Evolutionary conservation across 768 basidiomycete species (phyloP), one percentile per base, ranked within the genome.

Genomic region (Tulasnella sp.): DNA sequence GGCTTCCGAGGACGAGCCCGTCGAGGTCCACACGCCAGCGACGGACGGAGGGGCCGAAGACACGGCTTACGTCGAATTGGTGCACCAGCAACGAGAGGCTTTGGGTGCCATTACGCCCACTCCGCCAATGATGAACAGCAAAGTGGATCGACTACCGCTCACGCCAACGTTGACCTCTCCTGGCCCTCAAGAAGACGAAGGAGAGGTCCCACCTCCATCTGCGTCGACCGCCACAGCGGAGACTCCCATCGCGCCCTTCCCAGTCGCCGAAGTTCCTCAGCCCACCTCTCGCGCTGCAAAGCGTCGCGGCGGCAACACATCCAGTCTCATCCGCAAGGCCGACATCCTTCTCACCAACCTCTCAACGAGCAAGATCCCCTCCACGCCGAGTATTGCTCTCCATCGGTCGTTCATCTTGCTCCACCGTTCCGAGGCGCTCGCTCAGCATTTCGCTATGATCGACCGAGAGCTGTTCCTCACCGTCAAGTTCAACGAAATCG

Each of bases 401-500:
- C 90, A 93, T 83, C 90, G 89, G 12, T 94, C 93, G 2, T 96
- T 93, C 86, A 87, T 96, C 75, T 86, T 94, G n/a, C 85, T 83
- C 40, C 87, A 89, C 83, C 87, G 90, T 8, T 90, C 93, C 1
- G 90, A 90, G 48, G 85, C 85, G 6, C 84, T 98, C 44, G 93
- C 93, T 1, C 88, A 91, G 76, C 93, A 96, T 82, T 93, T 97
- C 83, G 89, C 92, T 9, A 92, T 95, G 89, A 95, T 97, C 81
- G 95, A 97, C 81, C 89, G 94, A 36, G 95, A 97, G 82, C 86
- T 97, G 77, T 94, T 96, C 84, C 91, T 93, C 84, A 89, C 90
- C 18, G 88, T 97, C 84, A 92, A 92, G 82, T 96, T 96, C 83
- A 94, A 96, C 83, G 96, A 97, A 83, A 88, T 96, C n/a, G 91